Conservation (phyloP, 106 monocot species). For the Dendrobium nobile region DNA sequence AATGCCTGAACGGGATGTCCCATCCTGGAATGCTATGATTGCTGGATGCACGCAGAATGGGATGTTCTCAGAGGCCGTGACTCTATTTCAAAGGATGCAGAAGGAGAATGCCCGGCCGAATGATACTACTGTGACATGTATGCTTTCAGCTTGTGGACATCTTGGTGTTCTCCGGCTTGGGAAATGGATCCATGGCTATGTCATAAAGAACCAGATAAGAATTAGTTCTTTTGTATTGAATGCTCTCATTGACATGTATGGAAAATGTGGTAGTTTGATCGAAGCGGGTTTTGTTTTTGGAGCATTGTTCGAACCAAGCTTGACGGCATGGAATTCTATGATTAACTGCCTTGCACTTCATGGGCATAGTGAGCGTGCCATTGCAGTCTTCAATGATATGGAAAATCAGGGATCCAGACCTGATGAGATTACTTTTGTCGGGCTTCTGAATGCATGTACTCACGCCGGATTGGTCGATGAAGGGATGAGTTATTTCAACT, state of each 20-base stretch:
- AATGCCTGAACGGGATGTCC: slow-evolving; percentile 81
- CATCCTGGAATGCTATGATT: slow-evolving; percentile 82
- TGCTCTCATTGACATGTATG: slow-evolving; percentile 85
- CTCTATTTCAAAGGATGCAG: slow-evolving; percentile 52
- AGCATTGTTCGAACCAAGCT: slow-evolving; percentile 24
- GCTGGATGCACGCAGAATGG: slow-evolving; percentile 82
- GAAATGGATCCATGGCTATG: slow-evolving; percentile 59
- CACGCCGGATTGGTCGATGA: slow-evolving; percentile 80
- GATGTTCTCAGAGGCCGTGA: slow-evolving; percentile 50
- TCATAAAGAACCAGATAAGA: slow-evolving; percentile 26
- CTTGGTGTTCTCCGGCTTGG: slow-evolving; percentile 71
- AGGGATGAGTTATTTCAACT: slow-evolving; percentile 52
- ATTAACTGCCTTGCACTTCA: slow-evolving; percentile 89
- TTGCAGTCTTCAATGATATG: slow-evolving; percentile 52
- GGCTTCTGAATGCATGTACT: slow-evolving; percentile 78
- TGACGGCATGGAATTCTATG: slow-evolving; percentile 88
- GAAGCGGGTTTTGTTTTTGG: slow-evolving; percentile 54
- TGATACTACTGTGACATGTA: slow-evolving; percentile 51
- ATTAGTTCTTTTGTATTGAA: slow-evolving; percentile 53
- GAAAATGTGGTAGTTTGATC: slow-evolving; percentile 80
- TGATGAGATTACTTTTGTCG: slow-evolving; percentile 87
- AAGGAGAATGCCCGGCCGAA: slow-evolving; percentile 33
- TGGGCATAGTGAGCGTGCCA: slow-evolving; percentile 44
- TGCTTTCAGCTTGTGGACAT: slow-evolving; percentile 76
- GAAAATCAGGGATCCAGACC: slow-evolving; percentile 22